Evolutionary conservation across 2,329 filamentous ascomycete species (phyloP).

Genomic region (Aspergillus sp.): DNA sequence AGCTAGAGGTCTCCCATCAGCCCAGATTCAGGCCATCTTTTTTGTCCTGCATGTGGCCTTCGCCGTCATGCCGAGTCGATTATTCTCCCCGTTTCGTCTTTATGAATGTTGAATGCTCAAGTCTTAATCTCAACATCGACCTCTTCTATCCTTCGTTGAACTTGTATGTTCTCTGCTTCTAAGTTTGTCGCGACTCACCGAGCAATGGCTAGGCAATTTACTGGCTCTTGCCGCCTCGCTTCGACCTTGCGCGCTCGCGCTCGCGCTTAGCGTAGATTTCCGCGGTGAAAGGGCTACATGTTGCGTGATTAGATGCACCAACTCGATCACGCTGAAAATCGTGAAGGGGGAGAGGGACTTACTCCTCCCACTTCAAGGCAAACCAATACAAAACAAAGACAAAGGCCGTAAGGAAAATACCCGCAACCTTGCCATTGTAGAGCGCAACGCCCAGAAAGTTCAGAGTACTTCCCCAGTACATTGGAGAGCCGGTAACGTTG

Average conservation of each 20-base stretch:
- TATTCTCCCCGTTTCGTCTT: neutral
- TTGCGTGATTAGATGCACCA: constrained; percentile 12
- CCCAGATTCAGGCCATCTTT: neutral
- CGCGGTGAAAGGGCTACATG: constrained; percentile 73
- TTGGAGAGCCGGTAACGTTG: constrained; percentile 84
- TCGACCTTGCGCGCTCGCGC: constrained; percentile 40
- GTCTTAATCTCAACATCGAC: neutral
- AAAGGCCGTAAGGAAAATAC: constrained; percentile 70
- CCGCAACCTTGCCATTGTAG: constrained; percentile 83
- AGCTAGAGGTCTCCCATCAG: neutral
- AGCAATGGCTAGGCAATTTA: constrained; percentile 21
- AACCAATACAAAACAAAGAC: constrained; percentile 78
- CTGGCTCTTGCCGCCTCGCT: constrained; percentile 38
- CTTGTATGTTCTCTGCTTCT: neutral
- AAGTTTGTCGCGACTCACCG: neutral
- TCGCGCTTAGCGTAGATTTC: constrained; percentile 81
- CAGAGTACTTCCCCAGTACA: constrained; percentile 94
- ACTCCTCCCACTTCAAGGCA: constrained; percentile 82
- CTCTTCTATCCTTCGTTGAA: neutral
- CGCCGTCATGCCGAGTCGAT: neutral
- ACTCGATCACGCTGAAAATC: neutral
- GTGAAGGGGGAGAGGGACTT: constrained; percentile 26
- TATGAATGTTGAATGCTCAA: constrained; percentile 32
- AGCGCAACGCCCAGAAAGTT: constrained; percentile 88
- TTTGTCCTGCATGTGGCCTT: neutral